These are phyloP conservation scores for Penicillium brevicompactum DNA, from an alignment of 2,329 filamentous ascomycete genomes.

Conservation along the genomic window DNA sequence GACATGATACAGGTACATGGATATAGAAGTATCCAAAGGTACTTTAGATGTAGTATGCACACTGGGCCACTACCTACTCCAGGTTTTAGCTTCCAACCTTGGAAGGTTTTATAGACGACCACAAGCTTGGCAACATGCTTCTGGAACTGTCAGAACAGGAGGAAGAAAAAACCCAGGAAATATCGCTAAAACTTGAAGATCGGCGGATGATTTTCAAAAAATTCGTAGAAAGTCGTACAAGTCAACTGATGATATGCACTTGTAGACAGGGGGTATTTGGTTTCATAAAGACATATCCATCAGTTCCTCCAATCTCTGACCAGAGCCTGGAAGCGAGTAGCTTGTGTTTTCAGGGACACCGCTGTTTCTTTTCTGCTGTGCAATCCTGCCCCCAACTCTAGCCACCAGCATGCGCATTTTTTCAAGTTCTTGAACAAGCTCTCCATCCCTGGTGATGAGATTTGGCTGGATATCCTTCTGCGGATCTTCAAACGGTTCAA, in stretches of 20 bases:
- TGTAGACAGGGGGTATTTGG: constrained; percentile 8
- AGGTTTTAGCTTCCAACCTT: no score
- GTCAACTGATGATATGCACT: neutral
- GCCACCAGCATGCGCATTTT: constrained; percentile 52
- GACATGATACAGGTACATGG: no score
- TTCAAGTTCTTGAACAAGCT: constrained; percentile 52
- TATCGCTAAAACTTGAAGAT: no score
- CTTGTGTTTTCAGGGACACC: constrained; percentile 17
- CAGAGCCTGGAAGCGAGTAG: constrained; percentile 29
- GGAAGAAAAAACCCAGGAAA: no score
- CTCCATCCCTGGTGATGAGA: constrained; percentile 54
- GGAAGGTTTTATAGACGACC: no score
- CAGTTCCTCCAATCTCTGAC: constrained; percentile 39
- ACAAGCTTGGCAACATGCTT: no score
- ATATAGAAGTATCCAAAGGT: no score
- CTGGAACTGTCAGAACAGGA: no score
- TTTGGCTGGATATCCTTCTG: constrained; percentile 57
- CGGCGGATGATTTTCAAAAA: no score
- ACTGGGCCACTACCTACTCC: no score
- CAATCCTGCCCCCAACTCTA: constrained; percentile 43
- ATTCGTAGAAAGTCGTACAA: neutral
- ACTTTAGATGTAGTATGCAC: no score
- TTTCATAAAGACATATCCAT: constrained; percentile 40
- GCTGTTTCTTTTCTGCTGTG: constrained; percentile 28
- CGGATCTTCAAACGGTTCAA: constrained; percentile 54